Evolutionary conservation across 257 asterid species (phyloP), one percentile per base, ranked within the genome.

Genomic region (Fraxinus excelsior): DNA sequence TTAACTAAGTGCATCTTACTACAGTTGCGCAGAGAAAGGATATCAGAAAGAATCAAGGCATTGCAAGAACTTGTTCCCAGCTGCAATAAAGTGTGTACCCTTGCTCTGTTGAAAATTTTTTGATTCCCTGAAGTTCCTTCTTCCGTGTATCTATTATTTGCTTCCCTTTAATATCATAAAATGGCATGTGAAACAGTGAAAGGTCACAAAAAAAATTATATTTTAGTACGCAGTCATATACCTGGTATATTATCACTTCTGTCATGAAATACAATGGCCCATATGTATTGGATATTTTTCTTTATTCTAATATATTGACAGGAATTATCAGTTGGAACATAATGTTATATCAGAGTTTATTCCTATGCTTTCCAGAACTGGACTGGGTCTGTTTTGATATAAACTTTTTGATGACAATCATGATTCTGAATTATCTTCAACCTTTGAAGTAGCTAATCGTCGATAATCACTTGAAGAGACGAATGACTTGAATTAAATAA

Each of bases 41-140:
- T 93, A 85, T 91, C 97, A 1, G 97, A 93, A 79, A 88, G 96
- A 84, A 93, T 91, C 66, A 93, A 90, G 90, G 97, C 97, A 67
- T 84, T 93, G 94, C 97, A 93, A 82, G 96, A 93, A 84, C 89
- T 93, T 70, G 97, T 93, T 81, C 97, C 97, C 77, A 90, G 97
- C 91, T 91, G 97, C 85, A 93, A 88, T 85, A 93, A 93, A 96
- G 97, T 93, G 65, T 75, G 88, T 74, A 4, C 38, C 7, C 16
- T 68, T 76, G 78, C 38, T 5, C 51, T 80, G 40, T 46, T 21
- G 72, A 34, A 73, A 31, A 35, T 18, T 16, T 14, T 65, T n/a
- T 76, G 37, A 29, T 73, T 37, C n/a, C 70, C n/a, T 56, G 58
- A 3, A 13, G 44, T 64, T 67, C 16, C 23, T 75, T 25, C 31